phyloP scores from a whole-genome alignment of 2,329 filamentous ascomycete species.

The Colletotrichum sp. region DNA sequence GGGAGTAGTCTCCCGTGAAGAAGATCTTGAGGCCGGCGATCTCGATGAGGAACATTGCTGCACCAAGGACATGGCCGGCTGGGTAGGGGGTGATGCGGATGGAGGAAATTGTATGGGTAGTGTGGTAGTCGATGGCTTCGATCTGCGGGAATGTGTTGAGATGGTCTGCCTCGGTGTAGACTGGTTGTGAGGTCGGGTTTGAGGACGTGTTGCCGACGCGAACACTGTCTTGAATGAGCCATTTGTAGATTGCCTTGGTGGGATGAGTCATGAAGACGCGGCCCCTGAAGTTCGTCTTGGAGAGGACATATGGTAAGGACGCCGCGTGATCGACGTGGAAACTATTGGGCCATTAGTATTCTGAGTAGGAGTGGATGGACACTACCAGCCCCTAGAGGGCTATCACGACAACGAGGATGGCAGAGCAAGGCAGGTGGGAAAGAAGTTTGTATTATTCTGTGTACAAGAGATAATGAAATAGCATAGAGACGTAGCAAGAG shows the following conservation, averaged over 20 bases:
- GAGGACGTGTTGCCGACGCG: slow-evolving; percentile 79
- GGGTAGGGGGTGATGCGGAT: slow-evolving; percentile 97
- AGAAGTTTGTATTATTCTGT: slow-evolving; percentile 25
- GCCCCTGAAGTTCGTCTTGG: slow-evolving; percentile 97
- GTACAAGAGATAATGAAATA: slow-evolving; percentile 18
- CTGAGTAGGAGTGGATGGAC: background rate
- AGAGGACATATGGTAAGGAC: slow-evolving; percentile 94
- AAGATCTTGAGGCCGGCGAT: slow-evolving; percentile 97
- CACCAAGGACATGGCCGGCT: slow-evolving; percentile 95
- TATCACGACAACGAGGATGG: slow-evolving; percentile 18
- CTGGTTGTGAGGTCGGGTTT: slow-evolving; percentile 70
- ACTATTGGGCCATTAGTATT: slow-evolving; percentile 54
- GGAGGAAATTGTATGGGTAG: slow-evolving; percentile 94
- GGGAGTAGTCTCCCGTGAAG: slow-evolving; percentile 97
- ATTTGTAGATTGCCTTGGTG: slow-evolving; percentile 99
- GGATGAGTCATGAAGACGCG: slow-evolving; percentile 99
- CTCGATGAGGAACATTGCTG: slow-evolving; percentile 97
- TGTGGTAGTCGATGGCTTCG: slow-evolving; percentile 97
- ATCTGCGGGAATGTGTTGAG: slow-evolving; percentile 92
- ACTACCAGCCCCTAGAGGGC: background rate
- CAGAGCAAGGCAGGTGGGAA: slow-evolving; percentile 22
- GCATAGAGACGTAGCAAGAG: slow-evolving; percentile 18
- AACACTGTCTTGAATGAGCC: slow-evolving; percentile 97
- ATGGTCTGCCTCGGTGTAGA: slow-evolving; percentile 96
- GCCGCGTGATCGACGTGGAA: slow-evolving; percentile 99